Evolutionary conservation across 1,284 basidiomycete genomes (phyloP).

Genomic region (Abortiporus biennis): DNA sequence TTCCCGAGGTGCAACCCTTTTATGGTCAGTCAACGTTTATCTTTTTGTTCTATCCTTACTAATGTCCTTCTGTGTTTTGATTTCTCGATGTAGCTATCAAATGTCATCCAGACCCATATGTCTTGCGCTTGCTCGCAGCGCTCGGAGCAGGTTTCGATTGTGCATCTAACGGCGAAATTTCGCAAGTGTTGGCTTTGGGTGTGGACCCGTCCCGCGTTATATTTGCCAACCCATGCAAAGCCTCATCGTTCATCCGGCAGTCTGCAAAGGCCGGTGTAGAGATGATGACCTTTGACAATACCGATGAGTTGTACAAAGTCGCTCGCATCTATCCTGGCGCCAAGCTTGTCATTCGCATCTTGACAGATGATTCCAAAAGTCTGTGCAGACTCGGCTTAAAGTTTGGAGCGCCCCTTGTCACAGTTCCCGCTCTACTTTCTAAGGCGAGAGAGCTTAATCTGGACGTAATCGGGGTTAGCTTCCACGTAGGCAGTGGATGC

Average conservation of each 20-base stretch:
- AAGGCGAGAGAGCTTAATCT: slow-evolving; percentile 80
- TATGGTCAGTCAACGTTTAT: slow-evolving; percentile 57
- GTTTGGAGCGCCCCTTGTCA: slow-evolving; percentile 88
- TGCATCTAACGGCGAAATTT: slow-evolving; percentile 95
- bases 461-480: slow-evolving; percentile 91
- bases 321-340: slow-evolving; percentile 78
- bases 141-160: slow-evolving; percentile 96
- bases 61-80: neutral
- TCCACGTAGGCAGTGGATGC: slow-evolving; percentile 97
- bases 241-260: slow-evolving; percentile 86
- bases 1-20: slow-evolving; percentile 89
- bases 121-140: slow-evolving; percentile 85
- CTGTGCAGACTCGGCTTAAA: slow-evolving; percentile 93
- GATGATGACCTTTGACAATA: slow-evolving; percentile 98
- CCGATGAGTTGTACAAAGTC: slow-evolving; percentile 96
- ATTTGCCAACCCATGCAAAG: slow-evolving; percentile 99
- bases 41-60: slow-evolving; percentile 10
- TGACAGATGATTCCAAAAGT: slow-evolving; percentile 96
- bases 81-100: slow-evolving; percentile 78
- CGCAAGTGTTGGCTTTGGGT: slow-evolving; percentile 72
- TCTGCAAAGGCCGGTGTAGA: slow-evolving; percentile 78
- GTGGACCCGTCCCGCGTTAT: slow-evolving; percentile 81
- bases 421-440: slow-evolving; percentile 75
- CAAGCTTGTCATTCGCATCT: slow-evolving; percentile 88
- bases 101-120: slow-evolving; percentile 96